Conservation (phyloP, 352 stramenopile species). For the Phytophthora tubulina region DNA sequence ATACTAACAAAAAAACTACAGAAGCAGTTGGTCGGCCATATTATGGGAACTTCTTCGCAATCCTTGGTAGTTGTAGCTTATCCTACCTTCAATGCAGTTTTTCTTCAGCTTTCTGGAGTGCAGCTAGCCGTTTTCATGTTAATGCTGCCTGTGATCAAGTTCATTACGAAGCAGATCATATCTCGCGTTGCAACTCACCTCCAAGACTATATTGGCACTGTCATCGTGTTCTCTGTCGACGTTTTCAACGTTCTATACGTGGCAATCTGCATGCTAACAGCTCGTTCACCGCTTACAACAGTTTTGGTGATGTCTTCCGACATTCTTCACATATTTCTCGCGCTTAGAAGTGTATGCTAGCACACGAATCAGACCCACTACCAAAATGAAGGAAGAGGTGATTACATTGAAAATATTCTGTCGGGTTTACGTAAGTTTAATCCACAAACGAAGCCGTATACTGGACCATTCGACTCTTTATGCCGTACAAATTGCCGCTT, state of each 20-base stretch:
- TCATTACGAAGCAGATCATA: constrained; percentile 38
- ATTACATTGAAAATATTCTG: constrained; percentile 8
- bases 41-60: constrained; percentile 18
- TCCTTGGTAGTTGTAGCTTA: constrained; percentile 39
- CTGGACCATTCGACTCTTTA: constrained; percentile 18
- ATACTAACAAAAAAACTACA: constrained; percentile 23
- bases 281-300: constrained; percentile 30
- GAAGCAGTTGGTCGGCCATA: constrained; percentile 25
- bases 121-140: constrained; percentile 31
- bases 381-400: not conserved
- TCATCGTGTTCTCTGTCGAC: constrained; percentile 42
- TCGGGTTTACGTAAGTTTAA: constrained; percentile 3
- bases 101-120: constrained; percentile 16
- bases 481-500: constrained; percentile 21
- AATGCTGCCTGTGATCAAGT: constrained; percentile 35
- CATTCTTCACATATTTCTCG: constrained; percentile 19
- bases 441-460: constrained; percentile 8
- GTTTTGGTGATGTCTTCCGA: constrained; percentile 23
- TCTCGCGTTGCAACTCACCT: constrained; percentile 24
- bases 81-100: constrained; percentile 35
- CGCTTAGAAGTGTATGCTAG: constrained; percentile 25
- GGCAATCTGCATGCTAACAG: constrained; percentile 47
- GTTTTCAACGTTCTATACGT: constrained; percentile 51
- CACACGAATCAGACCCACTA: not conserved
- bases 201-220: constrained; percentile 33